Conservation (phyloP, 164 flowering plant species). For the Protea cynaroides region DNA sequence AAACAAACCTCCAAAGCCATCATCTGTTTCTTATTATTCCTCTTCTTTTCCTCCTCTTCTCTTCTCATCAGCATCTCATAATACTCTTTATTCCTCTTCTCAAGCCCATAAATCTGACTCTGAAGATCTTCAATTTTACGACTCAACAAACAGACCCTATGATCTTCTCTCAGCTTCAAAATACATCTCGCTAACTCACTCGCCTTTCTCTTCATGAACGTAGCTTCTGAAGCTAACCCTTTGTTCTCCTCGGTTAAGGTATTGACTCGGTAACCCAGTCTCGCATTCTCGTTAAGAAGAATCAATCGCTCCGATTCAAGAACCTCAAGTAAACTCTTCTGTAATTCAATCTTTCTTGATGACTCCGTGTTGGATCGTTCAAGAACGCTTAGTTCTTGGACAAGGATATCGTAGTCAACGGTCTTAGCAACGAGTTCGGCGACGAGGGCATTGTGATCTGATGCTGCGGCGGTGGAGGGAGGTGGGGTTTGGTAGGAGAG, state of each 20-base stretch:
- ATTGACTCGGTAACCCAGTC: conserved; percentile 34
- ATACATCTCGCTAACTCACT: conserved; percentile 60
- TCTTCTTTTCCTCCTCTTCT: conserved; percentile 19
- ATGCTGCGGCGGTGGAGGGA: neutral
- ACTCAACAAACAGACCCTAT: conserved; percentile 42
- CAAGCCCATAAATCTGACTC: conserved; percentile 52
- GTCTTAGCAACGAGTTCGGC: conserved; percentile 45
- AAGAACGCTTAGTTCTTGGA: conserved; percentile 24
- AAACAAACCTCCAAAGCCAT: conserved; percentile 29
- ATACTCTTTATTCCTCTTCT: conserved; percentile 58
- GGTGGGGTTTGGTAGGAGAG: conserved; percentile 43
- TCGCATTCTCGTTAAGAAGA: conserved; percentile 52
- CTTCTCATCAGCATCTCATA: conserved; percentile 32
- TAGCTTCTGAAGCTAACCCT: conserved; percentile 39
- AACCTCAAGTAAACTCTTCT: conserved; percentile 63
- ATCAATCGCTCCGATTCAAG: conserved; percentile 72
- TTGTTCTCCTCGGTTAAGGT: conserved; percentile 51
- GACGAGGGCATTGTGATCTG: conserved; percentile 21
- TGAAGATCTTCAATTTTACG: conserved; percentile 62
- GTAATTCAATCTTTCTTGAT: conserved; percentile 51
- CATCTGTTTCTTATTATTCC: conserved; percentile 6
- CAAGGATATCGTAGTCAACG: conserved; percentile 40
- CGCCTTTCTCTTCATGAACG: conserved; percentile 56
- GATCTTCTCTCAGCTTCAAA: conserved; percentile 63
- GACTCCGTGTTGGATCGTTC: conserved; percentile 27